Base-by-base conservation (phyloP, 768 basidiomycete genomes). In the Suillus lakei region DNA sequence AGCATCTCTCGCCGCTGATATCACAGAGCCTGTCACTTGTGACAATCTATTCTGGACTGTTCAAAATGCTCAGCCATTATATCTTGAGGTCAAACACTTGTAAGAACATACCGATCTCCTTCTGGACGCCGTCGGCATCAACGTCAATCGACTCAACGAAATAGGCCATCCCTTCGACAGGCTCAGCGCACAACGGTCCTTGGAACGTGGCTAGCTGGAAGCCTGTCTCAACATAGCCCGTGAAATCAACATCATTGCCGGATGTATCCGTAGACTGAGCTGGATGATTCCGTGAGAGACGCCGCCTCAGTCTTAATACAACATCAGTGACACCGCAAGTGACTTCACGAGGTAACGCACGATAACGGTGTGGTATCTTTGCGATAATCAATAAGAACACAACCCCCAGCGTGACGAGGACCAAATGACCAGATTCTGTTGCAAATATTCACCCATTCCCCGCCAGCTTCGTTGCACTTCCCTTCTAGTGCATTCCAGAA, bases 121-220 rank as follows among this genome's bases (percentile, higher is more conserved):
- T 88, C 65, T 85, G 84, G 44, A 94, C 75, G 30, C 80, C 81
- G 48, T 84, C 85, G 58, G 71, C 71, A 69, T 95, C 86, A 26
- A 94, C 80, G 16, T 85, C 82, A 3, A 98, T 79, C 32, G 80
- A 82, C 74, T 98, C 96, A 1, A 98, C 85, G 66, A 97, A 93
- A 79, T 91, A 99, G 0, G 90, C 94, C 81, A 99, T 80, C 0
- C 97, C 97, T 69, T 96, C 91, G 9, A 98, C 88, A 2, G 98
- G 98, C 76, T 99, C 98, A 8, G 91, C 91, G 70, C 98, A 99
- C 23, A 99, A 78, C 15, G 98, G 97, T 0, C 98, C 98, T 77
- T 96, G 95, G 75, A 95, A 91, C 2, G 91, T 91, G 0, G 95
- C 96, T 55, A 99, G 85, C 78, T 98, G 96, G 78, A 99, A 99